Evolutionary conservation across 2,329 filamentous ascomycete species (phyloP).

Genomic region (Seiridium unicorne): DNA sequence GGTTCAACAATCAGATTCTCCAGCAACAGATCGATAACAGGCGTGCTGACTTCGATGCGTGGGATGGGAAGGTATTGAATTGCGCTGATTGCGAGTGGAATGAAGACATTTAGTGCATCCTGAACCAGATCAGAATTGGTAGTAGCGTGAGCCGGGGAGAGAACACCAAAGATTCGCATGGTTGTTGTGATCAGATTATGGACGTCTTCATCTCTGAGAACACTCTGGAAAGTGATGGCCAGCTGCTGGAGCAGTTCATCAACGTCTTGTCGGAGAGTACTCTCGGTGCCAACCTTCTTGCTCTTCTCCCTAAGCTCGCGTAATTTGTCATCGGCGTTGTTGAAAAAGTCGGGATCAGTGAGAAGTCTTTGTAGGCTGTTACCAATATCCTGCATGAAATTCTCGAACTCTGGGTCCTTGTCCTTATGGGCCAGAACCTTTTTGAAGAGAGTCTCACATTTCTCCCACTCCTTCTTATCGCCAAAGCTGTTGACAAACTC

Average conservation of each 20-base stretch:
- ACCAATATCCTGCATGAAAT: slow-evolving; percentile 70
- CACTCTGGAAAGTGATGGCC: slow-evolving; percentile 65
- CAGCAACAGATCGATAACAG: slow-evolving; percentile 78
- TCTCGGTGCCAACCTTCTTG: slow-evolving; percentile 65
- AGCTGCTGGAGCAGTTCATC: slow-evolving; percentile 69
- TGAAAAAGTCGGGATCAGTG: slow-evolving; percentile 83
- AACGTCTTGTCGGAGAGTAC: slow-evolving; percentile 69
- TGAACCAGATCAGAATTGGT: slow-evolving; percentile 70
- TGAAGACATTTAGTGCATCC: slow-evolving; percentile 76
- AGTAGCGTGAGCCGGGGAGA: slow-evolving; percentile 64
- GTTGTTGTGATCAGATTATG: slow-evolving; percentile 66
- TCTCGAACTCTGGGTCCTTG: slow-evolving; percentile 79
- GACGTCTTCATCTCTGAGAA: slow-evolving; percentile 71
- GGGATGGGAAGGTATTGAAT: slow-evolving; percentile 90
- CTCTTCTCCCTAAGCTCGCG: slow-evolving; percentile 50
- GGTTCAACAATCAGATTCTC: slow-evolving; percentile 92
- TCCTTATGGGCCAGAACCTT: slow-evolving; percentile 71
- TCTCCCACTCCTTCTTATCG: slow-evolving; percentile 70
- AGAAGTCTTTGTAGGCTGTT: slow-evolving; percentile 77
- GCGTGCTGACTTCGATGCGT: slow-evolving; percentile 81
- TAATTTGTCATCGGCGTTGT: slow-evolving; percentile 61
- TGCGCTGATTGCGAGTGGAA: slow-evolving; percentile 72
- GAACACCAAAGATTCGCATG: slow-evolving; percentile 64
- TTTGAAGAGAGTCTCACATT: slow-evolving; percentile 66
- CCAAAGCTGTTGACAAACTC: slow-evolving; percentile 77